Base-by-base conservation (phyloP, 495 filamentous ascomycete genomes). In the Rostrohypoxylon terebratum region DNA sequence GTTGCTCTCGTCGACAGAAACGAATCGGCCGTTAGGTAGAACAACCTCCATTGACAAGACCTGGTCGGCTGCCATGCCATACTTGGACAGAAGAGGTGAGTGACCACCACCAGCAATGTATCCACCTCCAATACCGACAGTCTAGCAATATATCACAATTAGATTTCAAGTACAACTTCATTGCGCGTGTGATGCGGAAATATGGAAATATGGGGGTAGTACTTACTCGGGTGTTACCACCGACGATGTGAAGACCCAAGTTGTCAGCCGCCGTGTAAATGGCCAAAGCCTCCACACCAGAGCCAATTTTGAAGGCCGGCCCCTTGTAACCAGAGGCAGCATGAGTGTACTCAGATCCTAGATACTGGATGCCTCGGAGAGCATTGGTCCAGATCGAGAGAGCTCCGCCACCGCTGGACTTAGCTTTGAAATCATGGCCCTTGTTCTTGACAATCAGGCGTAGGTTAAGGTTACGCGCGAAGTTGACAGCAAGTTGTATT, bases 391-490 rank as follows among this genome's bases (percentile, higher is more conserved):
- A 90, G 63, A 91, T 78, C 21, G 82, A 81, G 11, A 90, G 76
- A 3, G 86, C 81, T 47, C 87, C 88, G 28, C 74, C 71, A 21
- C 82, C 83, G 1, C 69, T 68, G 1, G 76, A 85, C 77, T 88
- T 89, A 61, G 86, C 89, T 36, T 78, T 79, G 79, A 87, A 90
- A 73, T 90, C 89, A 68, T 92, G 90, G 28, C 90, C 90, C 0
- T 90, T 92, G 68, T 90, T 91, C 77, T 88, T 89, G 59, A 90
- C 80, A 0, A 87, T 83, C 18, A 91, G 76, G 42, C 88, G 82
- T 21, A 90, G 70, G 34, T 84, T 83, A 5, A 77, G 72, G 20
- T 87, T 83, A 10, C 82, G 80, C 11, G 88, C 88, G 77, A 89
- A 89, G 69, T 85, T 84, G 16, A 90, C 81, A 4, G 85, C 83